Percentiles rank a stretch among this genome's conserved stretches.
phyloP scores from a whole-genome alignment of 2,329 filamentous ascomycete species.

The Aphanocladium album region DNA sequence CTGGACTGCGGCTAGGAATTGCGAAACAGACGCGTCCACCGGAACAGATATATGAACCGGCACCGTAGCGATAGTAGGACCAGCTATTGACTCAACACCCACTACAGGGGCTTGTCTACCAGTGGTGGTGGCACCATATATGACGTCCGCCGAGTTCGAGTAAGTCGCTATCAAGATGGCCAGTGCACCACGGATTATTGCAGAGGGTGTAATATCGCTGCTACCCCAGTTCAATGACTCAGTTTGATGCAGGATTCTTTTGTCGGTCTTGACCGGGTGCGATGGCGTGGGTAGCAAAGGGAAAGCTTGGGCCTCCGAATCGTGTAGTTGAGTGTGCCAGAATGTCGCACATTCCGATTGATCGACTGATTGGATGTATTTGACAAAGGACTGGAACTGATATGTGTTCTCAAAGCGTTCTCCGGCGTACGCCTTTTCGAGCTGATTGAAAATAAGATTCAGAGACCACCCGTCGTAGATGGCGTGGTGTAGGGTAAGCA shows the following conservation, averaged over 20 bases:
- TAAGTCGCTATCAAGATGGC: constrained; percentile 32
- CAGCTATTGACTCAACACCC: constrained; percentile 7
- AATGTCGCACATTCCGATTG: constrained; percentile 25
- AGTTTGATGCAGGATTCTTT: background rate
- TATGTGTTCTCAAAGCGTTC: constrained; percentile 22
- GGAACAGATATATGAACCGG: constrained; percentile 12
- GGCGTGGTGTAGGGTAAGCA: constrained; percentile 30
- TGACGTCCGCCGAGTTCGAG: constrained; percentile 27
- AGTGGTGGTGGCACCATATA: constrained; percentile 23
- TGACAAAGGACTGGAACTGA: constrained; percentile 33
- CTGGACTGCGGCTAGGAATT: constrained; percentile 6
- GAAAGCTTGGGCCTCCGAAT: background rate
- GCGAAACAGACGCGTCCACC: background rate
- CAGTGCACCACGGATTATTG: constrained; percentile 22
- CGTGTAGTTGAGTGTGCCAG: constrained; percentile 34
- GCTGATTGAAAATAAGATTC: constrained; percentile 26
- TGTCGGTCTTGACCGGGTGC: background rate
- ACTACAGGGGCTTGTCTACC: constrained; percentile 22
- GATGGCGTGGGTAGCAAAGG: background rate
- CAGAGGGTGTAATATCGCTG: constrained; percentile 18
- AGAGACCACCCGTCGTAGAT: constrained; percentile 49
- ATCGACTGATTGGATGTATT: constrained; percentile 32
- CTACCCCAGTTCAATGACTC: background rate
- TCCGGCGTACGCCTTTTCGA: constrained; percentile 15
- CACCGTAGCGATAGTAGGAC: constrained; percentile 12